A percentile compares a stretch with the other conserved stretches of the same genome.
These are phyloP conservation scores for Lepidopterella palustris DNA, from an alignment of 495 filamentous ascomycete species.

Conservation along the genomic window DNA sequence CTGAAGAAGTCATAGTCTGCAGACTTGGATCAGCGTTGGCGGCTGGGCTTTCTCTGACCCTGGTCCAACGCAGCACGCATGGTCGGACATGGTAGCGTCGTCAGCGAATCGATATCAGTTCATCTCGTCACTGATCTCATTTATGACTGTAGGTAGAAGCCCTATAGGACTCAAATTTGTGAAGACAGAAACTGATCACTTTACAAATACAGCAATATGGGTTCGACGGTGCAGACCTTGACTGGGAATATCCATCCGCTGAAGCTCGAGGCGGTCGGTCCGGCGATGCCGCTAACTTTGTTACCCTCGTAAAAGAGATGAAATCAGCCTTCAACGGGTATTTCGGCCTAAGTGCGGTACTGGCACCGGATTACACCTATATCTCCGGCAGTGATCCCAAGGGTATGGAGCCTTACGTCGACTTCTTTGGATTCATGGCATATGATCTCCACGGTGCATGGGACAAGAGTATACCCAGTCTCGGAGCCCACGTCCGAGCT, in stretches of 20 bases:
- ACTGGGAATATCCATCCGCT: conserved; percentile 51
- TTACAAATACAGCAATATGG: conserved; percentile 44
- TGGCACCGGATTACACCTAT: conserved; percentile 40
- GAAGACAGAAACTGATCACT: too few species aligned
- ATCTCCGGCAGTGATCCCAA: conserved; percentile 41
- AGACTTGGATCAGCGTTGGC: conserved; percentile 20
- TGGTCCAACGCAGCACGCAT: background rate
- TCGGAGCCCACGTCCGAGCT: conserved; percentile 24
- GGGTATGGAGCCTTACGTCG: conserved; percentile 39
- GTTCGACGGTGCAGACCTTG: conserved; percentile 53
- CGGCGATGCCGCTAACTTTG: conserved; percentile 41
- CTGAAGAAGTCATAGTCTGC: background rate
- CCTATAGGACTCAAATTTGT: too few species aligned
- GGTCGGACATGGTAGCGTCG: background rate
- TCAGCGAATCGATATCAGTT: conserved; percentile 38
- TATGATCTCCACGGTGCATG: conserved; percentile 44
- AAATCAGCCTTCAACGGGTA: conserved; percentile 32
- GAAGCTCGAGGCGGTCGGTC: conserved; percentile 34
- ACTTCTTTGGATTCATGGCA: conserved; percentile 48
- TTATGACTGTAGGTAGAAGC: too few species aligned
- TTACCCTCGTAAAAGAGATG: conserved; percentile 42
- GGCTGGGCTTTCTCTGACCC: conserved; percentile 10
- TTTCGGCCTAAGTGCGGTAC: conserved; percentile 39
- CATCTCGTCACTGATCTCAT: conserved; percentile 38
- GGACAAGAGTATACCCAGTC: conserved; percentile 23